These are phyloP conservation scores for Hanseniaspora lindneri DNA, from an alignment of 805 yeast species.

Conservation along the genomic window DNA sequence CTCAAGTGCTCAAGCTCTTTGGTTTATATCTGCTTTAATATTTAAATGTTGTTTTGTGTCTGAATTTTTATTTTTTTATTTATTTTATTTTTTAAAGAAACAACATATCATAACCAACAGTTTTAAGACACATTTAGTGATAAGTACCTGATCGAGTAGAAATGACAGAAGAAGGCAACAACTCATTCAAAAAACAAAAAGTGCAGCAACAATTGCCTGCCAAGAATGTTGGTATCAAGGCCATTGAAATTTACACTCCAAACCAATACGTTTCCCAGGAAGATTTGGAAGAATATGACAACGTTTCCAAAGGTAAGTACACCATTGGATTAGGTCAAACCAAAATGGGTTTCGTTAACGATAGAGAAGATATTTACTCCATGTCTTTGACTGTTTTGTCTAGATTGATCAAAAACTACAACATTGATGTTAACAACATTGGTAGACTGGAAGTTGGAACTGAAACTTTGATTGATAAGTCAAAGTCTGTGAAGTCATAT, in stretches of 20 bases:
- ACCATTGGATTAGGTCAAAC: conserved; percentile 98
- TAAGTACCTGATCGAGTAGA: no score
- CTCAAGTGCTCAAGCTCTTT: no score
- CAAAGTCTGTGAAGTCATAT: conserved; percentile 91
- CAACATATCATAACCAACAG: no score
- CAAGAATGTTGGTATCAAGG: conserved; percentile 90
- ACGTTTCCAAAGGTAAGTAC: conserved; percentile 86
- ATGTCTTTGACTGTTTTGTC: conserved; percentile 80
- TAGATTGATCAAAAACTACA: conserved; percentile 64
- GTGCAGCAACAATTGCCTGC: conserved; percentile 30
- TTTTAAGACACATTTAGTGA: no score
- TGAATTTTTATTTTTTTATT: no score
- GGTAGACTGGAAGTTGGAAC: conserved; percentile 98
- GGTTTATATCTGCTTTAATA: no score
- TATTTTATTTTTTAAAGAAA: no score
- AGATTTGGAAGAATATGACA: conserved; percentile 74
- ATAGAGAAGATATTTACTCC: conserved; percentile 94
- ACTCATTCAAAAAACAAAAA: conserved; percentile 12
- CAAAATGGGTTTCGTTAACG: conserved; percentile 93
- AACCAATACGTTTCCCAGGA: conserved; percentile 72
- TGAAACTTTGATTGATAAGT: conserved; percentile 90
- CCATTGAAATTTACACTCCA: conserved; percentile 86
- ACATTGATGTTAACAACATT: conserved; percentile 64
- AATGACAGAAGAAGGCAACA: conserved; percentile 8
- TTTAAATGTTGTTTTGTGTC: no score